A percentile compares a stretch with the other conserved stretches of the same genome.
These are phyloP conservation scores for Salix suchowensis DNA, from an alignment of 345 rosid genomes.

Conservation along the genomic window DNA sequence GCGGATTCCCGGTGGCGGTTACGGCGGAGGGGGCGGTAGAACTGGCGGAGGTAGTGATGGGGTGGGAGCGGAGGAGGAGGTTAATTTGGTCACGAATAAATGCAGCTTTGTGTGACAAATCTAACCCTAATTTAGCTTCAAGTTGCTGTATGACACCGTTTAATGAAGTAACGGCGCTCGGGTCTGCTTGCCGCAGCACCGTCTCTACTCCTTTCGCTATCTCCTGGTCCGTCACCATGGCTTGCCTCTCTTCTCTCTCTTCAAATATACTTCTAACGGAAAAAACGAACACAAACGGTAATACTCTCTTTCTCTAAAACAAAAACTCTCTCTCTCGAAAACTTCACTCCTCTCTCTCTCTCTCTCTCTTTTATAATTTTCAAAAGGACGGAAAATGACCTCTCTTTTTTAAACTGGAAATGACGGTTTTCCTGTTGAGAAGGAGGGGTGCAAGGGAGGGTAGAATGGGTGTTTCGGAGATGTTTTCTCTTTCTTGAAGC, in stretches of 20 bases:
- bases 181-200: constrained; percentile 73
- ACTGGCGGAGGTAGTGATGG: background rate
- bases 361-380: background rate
- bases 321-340: constrained; percentile 8
- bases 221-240: constrained; percentile 82
- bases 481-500: background rate
- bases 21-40: constrained; percentile 3
- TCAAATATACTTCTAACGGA: constrained; percentile 30
- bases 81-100: constrained; percentile 83
- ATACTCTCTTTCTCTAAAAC: constrained; percentile 14
- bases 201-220: constrained; percentile 76
- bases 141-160: constrained; percentile 79
- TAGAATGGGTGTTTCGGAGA: background rate
- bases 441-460: background rate
- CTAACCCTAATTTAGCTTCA: constrained; percentile 73
- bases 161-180: constrained; percentile 53
- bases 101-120: constrained; percentile 71
- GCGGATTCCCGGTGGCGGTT: background rate
- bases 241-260: constrained; percentile 18
- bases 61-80: constrained; percentile 61
- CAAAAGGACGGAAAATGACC: background rate
- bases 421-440: background rate
- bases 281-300: constrained; percentile 30
- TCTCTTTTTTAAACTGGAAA: background rate
- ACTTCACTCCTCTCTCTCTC: background rate